Percentiles rank a stretch among this genome's conserved stretches.
phyloP scores from a whole-genome alignment of 257 asterid species.

The Jaltomata sinuosa region DNA sequence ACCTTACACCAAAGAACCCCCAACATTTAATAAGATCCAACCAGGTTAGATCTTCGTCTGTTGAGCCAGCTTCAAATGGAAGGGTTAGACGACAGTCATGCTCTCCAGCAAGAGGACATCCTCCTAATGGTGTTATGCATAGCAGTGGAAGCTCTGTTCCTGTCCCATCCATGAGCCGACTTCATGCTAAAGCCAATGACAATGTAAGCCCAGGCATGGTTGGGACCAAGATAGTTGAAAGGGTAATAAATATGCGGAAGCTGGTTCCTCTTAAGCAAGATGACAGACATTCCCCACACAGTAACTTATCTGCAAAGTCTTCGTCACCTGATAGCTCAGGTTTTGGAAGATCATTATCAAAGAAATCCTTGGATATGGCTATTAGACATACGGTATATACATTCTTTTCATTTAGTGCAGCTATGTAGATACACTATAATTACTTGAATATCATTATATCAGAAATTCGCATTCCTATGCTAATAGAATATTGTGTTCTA shows the following conservation, averaged over 20 bases:
- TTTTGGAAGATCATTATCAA: slow-evolving; percentile 89
- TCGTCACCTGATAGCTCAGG: slow-evolving; percentile 90
- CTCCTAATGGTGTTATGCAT: slow-evolving; percentile 72
- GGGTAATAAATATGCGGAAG: slow-evolving; percentile 94
- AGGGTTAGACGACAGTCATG: slow-evolving; percentile 89
- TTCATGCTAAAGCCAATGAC: slow-evolving; percentile 92
- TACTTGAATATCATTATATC: not conserved
- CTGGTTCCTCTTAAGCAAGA: slow-evolving; percentile 85
- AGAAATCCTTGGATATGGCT: slow-evolving; percentile 98
- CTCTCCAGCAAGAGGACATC: slow-evolving; percentile 94
- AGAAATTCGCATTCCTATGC: slow-evolving; percentile 12
- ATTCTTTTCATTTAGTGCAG: not conserved
- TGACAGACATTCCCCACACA: slow-evolving; percentile 68
- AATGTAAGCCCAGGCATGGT: slow-evolving; percentile 71
- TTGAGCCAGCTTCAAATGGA: slow-evolving; percentile 77
- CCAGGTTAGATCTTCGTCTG: slow-evolving; percentile 79
- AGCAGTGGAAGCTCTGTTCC: slow-evolving; percentile 72
- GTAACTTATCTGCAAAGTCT: slow-evolving; percentile 82
- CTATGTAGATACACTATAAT: not conserved
- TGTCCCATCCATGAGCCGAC: slow-evolving; percentile 69
- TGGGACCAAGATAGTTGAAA: slow-evolving; percentile 95
- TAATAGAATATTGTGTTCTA: not conserved
- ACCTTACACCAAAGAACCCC: too few species aligned
- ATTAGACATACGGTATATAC: slow-evolving; percentile 88
- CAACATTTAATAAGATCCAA: too few species aligned